Conservation (phyloP, 2,329 filamentous ascomycete species). For the Zymoseptoria ardabiliae region DNA sequence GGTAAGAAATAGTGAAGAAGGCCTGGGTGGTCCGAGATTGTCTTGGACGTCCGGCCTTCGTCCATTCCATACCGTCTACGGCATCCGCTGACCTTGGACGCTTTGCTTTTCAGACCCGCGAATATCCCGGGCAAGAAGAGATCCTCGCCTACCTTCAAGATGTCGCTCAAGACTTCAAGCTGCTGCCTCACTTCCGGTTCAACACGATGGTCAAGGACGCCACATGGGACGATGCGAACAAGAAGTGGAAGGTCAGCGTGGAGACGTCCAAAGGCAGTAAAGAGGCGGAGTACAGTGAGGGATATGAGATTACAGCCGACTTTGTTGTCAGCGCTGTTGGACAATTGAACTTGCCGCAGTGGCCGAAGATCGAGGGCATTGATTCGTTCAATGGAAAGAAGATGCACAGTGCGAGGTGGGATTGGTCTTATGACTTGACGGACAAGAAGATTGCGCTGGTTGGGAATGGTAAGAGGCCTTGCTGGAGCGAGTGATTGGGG, state of each 20-base stretch:
- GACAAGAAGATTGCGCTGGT: slow-evolving; percentile 53
- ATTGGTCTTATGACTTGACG: slow-evolving; percentile 49
- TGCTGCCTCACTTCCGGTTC: slow-evolving; percentile 53
- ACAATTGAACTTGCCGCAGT: slow-evolving; percentile 49
- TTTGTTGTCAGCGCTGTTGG: slow-evolving; percentile 54
- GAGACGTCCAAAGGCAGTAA: slow-evolving; percentile 43
- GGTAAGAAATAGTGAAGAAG: too few relatives aligned
- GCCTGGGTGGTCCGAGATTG: too few relatives aligned
- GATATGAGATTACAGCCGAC: slow-evolving; percentile 48
- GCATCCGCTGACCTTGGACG: too few relatives aligned
- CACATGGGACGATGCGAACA: slow-evolving; percentile 47
- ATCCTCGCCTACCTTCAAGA: slow-evolving; percentile 50
- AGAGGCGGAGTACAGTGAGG: slow-evolving; percentile 46
- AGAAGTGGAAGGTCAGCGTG: slow-evolving; percentile 47
- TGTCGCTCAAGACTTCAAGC: slow-evolving; percentile 47
- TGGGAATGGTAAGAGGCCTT: slow-evolving; percentile 44
- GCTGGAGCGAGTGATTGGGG: background rate
- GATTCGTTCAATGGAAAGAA: slow-evolving; percentile 45
- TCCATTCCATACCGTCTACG: too few relatives aligned
- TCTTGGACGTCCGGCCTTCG: too few relatives aligned
- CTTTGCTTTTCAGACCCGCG: too few relatives aligned
- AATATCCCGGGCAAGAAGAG: slow-evolving; percentile 55
- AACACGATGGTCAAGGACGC: slow-evolving; percentile 48
- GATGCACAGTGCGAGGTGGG: slow-evolving; percentile 54
- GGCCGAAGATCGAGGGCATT: slow-evolving; percentile 43